Conservation (phyloP, 805 yeast species). For the Candida pseudoglaebosa region DNA sequence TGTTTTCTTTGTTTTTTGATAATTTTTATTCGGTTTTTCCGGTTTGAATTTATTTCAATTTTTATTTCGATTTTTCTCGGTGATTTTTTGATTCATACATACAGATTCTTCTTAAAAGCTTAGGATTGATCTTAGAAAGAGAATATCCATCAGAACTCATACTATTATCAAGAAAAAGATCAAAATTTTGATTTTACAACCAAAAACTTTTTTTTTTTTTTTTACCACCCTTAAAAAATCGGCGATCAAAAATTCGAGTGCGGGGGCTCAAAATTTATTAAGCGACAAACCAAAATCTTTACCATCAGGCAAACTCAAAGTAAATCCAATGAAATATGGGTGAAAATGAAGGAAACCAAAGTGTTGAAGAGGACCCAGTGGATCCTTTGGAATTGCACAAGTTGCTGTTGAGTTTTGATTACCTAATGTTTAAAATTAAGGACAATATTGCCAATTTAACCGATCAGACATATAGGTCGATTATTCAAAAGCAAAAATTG, state of each 20-base stretch:
- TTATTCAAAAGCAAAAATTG: slow-evolving; percentile 26
- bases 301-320: not conserved
- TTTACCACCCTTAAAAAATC: no score
- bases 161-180: not conserved
- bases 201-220: not conserved
- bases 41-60: no score
- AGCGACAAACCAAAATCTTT: not conserved
- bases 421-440: slow-evolving; percentile 57
- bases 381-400: slow-evolving; percentile 64
- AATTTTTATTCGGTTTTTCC: no score
- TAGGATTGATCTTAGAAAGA: slow-evolving; percentile 43
- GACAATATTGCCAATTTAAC: slow-evolving; percentile 50
- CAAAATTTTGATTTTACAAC: not conserved
- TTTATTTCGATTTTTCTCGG: no score
- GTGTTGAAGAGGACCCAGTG: not conserved
- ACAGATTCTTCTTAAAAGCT: slow-evolving; percentile 42
- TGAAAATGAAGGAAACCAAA: not conserved
- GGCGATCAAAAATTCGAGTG: no score
- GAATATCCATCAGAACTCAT: slow-evolving; percentile 27
- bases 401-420: slow-evolving; percentile 61
- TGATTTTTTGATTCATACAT: slow-evolving; percentile 17
- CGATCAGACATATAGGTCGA: slow-evolving; percentile 31
- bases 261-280: not conserved
- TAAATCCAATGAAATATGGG: not conserved
- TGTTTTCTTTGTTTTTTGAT: no score